Conservation (phyloP, 768 basidiomycete genomes). For the Amanita inopinata region DNA sequence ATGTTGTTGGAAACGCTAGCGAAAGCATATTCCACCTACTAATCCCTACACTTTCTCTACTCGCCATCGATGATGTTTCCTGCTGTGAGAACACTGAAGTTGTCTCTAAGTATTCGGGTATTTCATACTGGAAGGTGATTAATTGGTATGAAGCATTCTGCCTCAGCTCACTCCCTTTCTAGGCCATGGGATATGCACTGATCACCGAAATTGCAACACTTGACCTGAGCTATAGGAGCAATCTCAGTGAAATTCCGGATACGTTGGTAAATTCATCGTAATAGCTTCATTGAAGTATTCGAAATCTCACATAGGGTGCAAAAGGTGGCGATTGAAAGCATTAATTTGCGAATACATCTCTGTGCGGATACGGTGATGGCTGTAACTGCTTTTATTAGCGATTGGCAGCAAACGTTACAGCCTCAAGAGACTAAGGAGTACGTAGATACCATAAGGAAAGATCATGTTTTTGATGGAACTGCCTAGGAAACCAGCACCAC, state of each 20-base stretch:
- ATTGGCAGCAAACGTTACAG: conserved; percentile 30
- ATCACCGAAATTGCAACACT: not conserved
- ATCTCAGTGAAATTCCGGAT: not conserved
- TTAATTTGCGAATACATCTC: conserved; percentile 51
- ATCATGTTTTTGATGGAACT: conserved; percentile 2
- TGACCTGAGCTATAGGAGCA: not conserved
- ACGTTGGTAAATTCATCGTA: not conserved
- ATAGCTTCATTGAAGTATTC: not conserved
- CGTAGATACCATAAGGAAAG: conserved; percentile 5
- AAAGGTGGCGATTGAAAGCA: conserved; percentile 47
- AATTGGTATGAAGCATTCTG: not conserved
- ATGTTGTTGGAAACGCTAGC: conserved; percentile 57
- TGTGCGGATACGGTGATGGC: conserved; percentile 71
- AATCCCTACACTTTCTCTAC: conserved; percentile 38
- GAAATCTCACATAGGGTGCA: conserved; percentile 30
- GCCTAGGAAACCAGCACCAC: conserved; percentile 18
- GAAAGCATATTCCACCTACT: conserved; percentile 42
- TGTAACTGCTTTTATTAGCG: conserved; percentile 44
- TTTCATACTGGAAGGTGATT: conserved; percentile 57
- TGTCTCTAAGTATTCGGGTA: conserved; percentile 19
- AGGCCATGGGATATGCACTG: conserved; percentile 55
- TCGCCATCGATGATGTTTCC: conserved; percentile 28
- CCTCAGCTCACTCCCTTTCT: not conserved
- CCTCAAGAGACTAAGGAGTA: conserved; percentile 21
- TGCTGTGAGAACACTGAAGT: conserved; percentile 6